These are phyloP conservation scores for Salix arbutifolia DNA, from an alignment of 345 rosid genomes.

Conservation along the genomic window DNA sequence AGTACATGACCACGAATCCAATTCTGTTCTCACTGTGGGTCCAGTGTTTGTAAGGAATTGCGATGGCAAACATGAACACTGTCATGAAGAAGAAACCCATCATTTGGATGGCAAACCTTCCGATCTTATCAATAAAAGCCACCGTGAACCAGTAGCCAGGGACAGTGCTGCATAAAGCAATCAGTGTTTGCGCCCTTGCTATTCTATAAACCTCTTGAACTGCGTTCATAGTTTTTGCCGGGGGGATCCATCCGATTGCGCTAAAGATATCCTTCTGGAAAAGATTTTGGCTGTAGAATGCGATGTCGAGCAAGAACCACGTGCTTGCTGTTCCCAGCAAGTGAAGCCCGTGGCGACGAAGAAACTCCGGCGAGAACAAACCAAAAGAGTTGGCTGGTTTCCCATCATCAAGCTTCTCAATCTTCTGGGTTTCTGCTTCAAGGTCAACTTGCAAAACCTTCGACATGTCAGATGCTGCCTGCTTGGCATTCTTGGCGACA, in stretches of 20 bases:
- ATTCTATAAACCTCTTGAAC: constrained; percentile 68
- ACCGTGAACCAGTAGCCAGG: constrained; percentile 94
- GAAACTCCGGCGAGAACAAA: constrained; percentile 56
- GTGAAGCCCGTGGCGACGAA: constrained; percentile 69
- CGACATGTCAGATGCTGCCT: constrained; percentile 77
- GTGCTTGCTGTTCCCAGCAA: constrained; percentile 78
- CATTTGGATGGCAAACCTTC: constrained; percentile 71
- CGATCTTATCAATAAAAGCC: constrained; percentile 54
- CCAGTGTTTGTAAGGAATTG: constrained; percentile 86
- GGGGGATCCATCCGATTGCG: constrained; percentile 80
- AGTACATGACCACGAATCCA: constrained; percentile 68
- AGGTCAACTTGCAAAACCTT: constrained; percentile 70
- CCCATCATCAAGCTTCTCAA: constrained; percentile 17
- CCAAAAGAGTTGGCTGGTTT: constrained; percentile 36
- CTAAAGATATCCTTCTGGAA: constrained; percentile 87
- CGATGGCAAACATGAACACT: constrained; percentile 78
- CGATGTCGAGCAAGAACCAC: constrained; percentile 86
- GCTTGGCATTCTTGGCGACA: constrained; percentile 66
- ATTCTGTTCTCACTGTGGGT: constrained; percentile 63
- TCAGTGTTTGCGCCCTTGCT: constrained; percentile 78
- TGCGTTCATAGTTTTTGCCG: constrained; percentile 72
- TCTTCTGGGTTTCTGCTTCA: constrained; percentile 48
- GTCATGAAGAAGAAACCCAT: constrained; percentile 95
- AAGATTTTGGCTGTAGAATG: constrained; percentile 76
- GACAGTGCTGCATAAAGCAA: constrained; percentile 72